Evolutionary conservation across 805 yeast genomes (phyloP).

Genomic region (Candida coleopterorum): DNA sequence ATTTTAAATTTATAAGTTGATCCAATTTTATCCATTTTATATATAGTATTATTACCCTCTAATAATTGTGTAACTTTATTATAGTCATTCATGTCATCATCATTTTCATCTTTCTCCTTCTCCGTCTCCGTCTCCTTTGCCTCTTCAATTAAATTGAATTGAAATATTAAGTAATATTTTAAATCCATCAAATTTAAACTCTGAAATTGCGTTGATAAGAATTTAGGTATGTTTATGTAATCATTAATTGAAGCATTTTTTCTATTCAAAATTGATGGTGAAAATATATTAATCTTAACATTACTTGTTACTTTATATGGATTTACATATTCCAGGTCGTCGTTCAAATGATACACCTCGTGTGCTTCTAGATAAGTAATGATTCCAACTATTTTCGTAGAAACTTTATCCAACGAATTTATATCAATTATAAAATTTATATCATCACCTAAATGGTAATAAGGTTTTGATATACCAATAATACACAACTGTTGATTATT

Average conservation of each 20-base stretch:
- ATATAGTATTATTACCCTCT: slow-evolving; percentile 8
- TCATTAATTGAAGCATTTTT: slow-evolving; percentile 18
- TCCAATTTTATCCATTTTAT: slow-evolving; percentile 22
- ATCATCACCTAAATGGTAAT: slow-evolving; percentile 37
- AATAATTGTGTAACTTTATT: background rate
- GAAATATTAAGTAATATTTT: slow-evolving; percentile 31
- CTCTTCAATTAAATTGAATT: slow-evolving; percentile 24
- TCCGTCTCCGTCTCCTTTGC: background rate
- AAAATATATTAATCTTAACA: slow-evolving; percentile 29
- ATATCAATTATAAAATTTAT: slow-evolving; percentile 28
- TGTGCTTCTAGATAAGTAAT: slow-evolving; percentile 36
- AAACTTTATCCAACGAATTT: slow-evolving; percentile 13
- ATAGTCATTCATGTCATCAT: slow-evolving; percentile 4
- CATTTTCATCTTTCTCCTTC: background rate
- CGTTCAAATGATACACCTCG: slow-evolving; percentile 27
- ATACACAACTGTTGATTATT: slow-evolving; percentile 29
- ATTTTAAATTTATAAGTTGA: slow-evolving; percentile 25
- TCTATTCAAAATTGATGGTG: slow-evolving; percentile 17
- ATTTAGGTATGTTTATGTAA: slow-evolving; percentile 26
- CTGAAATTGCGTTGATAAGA: slow-evolving; percentile 33
- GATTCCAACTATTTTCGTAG: slow-evolving; percentile 28
- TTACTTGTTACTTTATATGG: slow-evolving; percentile 32
- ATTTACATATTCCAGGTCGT: slow-evolving; percentile 15
- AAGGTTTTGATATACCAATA: slow-evolving; percentile 28
- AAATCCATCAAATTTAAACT: slow-evolving; percentile 31